Base-by-base conservation (phyloP, 805 yeast species). In the Lipomyces sp. region DNA sequence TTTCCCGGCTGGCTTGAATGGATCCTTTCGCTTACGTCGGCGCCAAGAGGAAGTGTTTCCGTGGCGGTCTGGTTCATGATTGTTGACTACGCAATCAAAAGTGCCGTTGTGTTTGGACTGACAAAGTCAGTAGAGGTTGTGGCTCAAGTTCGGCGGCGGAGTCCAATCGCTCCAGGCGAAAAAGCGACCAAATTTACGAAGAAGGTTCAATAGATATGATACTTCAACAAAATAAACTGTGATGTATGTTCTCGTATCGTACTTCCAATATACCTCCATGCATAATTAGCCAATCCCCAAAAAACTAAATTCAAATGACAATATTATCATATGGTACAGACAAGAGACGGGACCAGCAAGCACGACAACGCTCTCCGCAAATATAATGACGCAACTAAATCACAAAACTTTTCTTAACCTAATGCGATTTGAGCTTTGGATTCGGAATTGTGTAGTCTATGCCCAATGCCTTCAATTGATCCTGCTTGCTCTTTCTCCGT, bases 1-100 rank as follows among this genome's bases (percentile, higher is more conserved):
- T 71, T 85, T 33, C 95, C 93, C 0, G 54, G 68, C 46, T 65
- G 68, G 31, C 63, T 82, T 7, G 80, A 81, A 53, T 78, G 82
- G 75, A 46, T 74, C 1, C 64, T 85, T 43, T 76, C 85, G n/a
- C 68, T 84, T 41, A 88, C 90, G 1, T 77, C 79, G 45, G 76
- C 83, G n/a, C 76, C 78, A 0, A 63, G 36, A 33, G 63, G 63
- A 6, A 51, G 61, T 22, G 61, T 60, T 28, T 61, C 63, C 3
- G 51, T 60, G 13, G 32, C 58, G n/a, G 63, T 56, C 10, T 60
- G 63, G 63, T 60, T 61, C 29, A 47, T 57, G 47, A 43, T 60
- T 21, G 47, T 45, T 11, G 58, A 50, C 23, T 57, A 57, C 40
- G 60, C 61, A 16, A 46, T 51, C 24, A 53, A 49, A 26, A 36